Evolutionary conservation across 164 flowering plant species (phyloP).

Genomic region (Kingdonia uniflora): DNA sequence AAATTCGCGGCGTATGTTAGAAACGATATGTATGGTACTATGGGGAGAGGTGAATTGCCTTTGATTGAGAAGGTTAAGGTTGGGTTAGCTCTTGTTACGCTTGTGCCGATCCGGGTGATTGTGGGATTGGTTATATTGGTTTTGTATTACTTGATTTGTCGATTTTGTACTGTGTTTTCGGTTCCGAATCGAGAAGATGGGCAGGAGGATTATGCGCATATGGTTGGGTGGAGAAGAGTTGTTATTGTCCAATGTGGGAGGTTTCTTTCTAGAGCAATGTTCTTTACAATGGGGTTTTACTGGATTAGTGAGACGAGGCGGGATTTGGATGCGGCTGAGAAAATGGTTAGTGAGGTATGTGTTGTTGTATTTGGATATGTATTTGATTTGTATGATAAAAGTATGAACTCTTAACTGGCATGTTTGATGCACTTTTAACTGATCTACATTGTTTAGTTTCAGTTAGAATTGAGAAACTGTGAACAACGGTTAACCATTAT

Average conservation of each 20-base stretch:
- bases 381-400: too few relatives aligned
- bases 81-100: slow-evolving; percentile 45
- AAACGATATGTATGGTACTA: slow-evolving; percentile 68
- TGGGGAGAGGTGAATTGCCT: slow-evolving; percentile 82
- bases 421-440: too few relatives aligned
- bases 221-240: slow-evolving; percentile 49
- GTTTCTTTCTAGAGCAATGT: slow-evolving; percentile 23
- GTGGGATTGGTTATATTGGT: slow-evolving; percentile 29
- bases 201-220: slow-evolving; percentile 56
- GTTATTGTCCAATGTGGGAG: slow-evolving; percentile 21
- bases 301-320: slow-evolving; percentile 19
- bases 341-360: slow-evolving; percentile 10
- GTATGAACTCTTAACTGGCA: too few relatives aligned
- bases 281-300: slow-evolving; percentile 26
- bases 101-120: slow-evolving; percentile 59
- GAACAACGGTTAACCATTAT: too few relatives aligned
- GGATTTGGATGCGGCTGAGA: slow-evolving; percentile 1
- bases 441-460: too few relatives aligned
- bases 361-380: too few relatives aligned
- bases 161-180: slow-evolving; percentile 50
- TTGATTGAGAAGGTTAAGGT: slow-evolving; percentile 54
- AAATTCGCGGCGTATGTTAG: slow-evolving; percentile 75
- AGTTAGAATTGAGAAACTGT: too few relatives aligned
- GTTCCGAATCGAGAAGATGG: slow-evolving; percentile 25
- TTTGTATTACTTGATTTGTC: slow-evolving; percentile 21